A percentile compares a stretch with the other conserved stretches of the same genome.
Evolutionary conservation across 768 basidiomycete genomes (phyloP).

Genomic region (Kwoniella newhampshirensis): DNA sequence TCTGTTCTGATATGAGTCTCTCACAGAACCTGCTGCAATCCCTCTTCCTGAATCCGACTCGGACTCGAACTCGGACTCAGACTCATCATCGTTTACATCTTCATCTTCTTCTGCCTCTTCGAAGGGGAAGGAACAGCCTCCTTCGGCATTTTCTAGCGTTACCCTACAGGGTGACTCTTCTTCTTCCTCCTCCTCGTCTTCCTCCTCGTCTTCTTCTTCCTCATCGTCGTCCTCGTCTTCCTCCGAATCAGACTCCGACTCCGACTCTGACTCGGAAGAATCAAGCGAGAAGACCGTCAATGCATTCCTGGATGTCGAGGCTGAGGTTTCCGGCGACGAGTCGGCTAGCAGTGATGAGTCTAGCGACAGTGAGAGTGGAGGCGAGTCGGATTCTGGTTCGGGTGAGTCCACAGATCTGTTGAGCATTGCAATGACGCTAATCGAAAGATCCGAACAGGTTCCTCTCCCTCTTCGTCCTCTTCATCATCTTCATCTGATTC

Average conservation of each 20-base stretch:
- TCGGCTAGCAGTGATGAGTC: background rate
- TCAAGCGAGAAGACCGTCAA: conserved; percentile 19
- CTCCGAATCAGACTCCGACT: conserved; percentile 20
- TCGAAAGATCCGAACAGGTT: too few species aligned
- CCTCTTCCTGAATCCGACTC: conserved; percentile 29
- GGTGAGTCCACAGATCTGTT: conserved; percentile 9
- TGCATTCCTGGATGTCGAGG: conserved; percentile 32
- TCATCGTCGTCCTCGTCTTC: conserved; percentile 15
- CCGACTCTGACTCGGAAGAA: conserved; percentile 11
- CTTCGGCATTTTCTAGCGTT: conserved; percentile 16
- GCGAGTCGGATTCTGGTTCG: conserved; percentile 9
- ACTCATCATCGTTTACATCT: conserved; percentile 10
- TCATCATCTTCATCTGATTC: conserved; percentile 13
- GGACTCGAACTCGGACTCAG: conserved; percentile 26
- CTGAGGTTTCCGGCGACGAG: too few species aligned
- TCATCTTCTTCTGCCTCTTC: background rate
- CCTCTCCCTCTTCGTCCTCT: conserved; percentile 2
- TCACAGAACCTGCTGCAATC: conserved; percentile 1
- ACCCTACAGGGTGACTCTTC: conserved; percentile 15
- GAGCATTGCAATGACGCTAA: too few species aligned
- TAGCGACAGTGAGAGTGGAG: conserved; percentile 3
- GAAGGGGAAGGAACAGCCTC: background rate
- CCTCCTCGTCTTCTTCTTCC: conserved; percentile 25
- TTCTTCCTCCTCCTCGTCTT: conserved; percentile 16
- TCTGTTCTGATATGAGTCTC: background rate